Evolutionary conservation across 352 stramenopile genomes (phyloP).

Genomic region (Phytophthora aleatoria): DNA sequence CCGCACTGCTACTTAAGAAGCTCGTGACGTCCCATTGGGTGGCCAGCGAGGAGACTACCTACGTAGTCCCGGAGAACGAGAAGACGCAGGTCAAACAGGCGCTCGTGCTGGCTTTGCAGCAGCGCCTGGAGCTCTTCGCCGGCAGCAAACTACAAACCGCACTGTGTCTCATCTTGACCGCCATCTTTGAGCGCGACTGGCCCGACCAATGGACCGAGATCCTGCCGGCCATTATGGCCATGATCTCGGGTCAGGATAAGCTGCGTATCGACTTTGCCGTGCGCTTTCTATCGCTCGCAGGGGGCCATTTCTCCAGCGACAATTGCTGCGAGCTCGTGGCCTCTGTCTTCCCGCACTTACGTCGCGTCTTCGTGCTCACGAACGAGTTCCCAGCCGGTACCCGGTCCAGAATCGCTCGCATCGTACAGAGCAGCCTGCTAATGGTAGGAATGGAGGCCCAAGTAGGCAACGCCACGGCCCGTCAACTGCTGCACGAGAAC

Average conservation of each 20-base stretch:
- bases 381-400: slow-evolving; percentile 56
- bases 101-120: slow-evolving; percentile 62
- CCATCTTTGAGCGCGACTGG: slow-evolving; percentile 86
- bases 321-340: slow-evolving; percentile 80
- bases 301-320: slow-evolving; percentile 78
- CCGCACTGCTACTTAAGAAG: slow-evolving; percentile 80
- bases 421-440: slow-evolving; percentile 77
- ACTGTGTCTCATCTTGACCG: slow-evolving; percentile 73
- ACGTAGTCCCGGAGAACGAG: slow-evolving; percentile 67
- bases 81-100: slow-evolving; percentile 68
- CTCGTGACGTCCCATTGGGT: slow-evolving; percentile 72
- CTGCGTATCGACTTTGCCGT: slow-evolving; percentile 72
- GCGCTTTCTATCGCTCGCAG: slow-evolving; percentile 74
- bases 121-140: slow-evolving; percentile 59
- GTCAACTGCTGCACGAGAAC: slow-evolving; percentile 68
- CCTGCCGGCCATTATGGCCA: slow-evolving; percentile 60
- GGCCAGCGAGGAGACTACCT: slow-evolving; percentile 40
- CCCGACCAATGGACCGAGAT: slow-evolving; percentile 84
- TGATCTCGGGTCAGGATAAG: slow-evolving; percentile 59
- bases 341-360: slow-evolving; percentile 75
- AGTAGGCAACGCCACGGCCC: slow-evolving; percentile 62
- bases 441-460: slow-evolving; percentile 88
- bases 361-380: slow-evolving; percentile 57
- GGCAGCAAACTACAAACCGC: slow-evolving; percentile 83
- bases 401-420: slow-evolving; percentile 63